These are phyloP conservation scores for Neopestalotiopsis rosae DNA, from an alignment of 2,329 filamentous ascomycete species.

Conservation along the genomic window DNA sequence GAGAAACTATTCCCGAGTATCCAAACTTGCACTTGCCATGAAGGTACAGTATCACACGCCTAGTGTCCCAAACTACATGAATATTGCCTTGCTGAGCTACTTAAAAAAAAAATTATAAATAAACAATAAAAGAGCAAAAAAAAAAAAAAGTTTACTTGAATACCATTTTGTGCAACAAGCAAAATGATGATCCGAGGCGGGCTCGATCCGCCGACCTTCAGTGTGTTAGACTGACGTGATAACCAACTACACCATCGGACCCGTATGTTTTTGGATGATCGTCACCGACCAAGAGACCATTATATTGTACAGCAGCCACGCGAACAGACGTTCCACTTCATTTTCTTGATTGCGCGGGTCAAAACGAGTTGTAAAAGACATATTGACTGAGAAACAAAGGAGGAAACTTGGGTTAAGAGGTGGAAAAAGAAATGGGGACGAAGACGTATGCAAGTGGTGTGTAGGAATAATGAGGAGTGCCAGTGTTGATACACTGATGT, in stretches of 20 bases:
- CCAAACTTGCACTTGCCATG: too few species aligned
- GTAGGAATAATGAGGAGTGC: too few species aligned
- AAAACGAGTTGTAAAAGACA: too few species aligned
- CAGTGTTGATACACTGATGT: too few species aligned
- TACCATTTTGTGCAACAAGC: background rate
- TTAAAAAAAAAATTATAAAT: background rate
- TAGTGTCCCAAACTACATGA: too few species aligned
- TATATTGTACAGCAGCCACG: background rate
- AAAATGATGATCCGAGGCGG: conserved; percentile 16
- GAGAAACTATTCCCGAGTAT: too few species aligned
- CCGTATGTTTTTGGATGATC: background rate
- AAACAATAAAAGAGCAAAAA: background rate
- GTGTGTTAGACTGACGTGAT: conserved; percentile 18
- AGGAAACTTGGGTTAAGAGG: too few species aligned
- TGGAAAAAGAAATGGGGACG: too few species aligned
- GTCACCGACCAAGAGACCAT: background rate
- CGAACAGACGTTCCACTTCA: background rate
- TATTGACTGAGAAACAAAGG: too few species aligned
- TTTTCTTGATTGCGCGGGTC: background rate
- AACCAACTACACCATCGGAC: conserved; percentile 18
- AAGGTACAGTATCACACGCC: too few species aligned
- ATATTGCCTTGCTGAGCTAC: too few species aligned
- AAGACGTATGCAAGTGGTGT: too few species aligned
- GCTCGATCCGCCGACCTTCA: conserved; percentile 17
- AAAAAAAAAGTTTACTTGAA: background rate